These are phyloP conservation scores for Scleromitrula shiraiana DNA, from an alignment of 2,329 filamentous ascomycete species.

Conservation along the genomic window DNA sequence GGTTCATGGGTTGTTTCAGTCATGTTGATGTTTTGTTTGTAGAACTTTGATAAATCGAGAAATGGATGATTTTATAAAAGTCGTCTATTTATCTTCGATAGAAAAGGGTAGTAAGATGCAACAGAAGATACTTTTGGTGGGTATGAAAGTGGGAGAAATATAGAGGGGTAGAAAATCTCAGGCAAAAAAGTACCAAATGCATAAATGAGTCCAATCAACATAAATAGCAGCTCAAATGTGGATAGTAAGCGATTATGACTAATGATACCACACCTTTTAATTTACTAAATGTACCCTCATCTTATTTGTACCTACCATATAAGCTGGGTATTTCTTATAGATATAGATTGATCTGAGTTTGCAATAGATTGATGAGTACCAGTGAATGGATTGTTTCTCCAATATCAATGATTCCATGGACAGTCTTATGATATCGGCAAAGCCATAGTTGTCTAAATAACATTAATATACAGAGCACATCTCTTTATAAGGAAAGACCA, in stretches of 20 bases:
- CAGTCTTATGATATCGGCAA: too few species aligned
- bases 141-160: conserved; percentile 6
- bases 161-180: conserved; percentile 10
- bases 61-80: conserved; percentile 1
- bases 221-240: conserved; percentile 1
- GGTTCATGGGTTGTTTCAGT: conserved; percentile 30
- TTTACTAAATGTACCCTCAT: too few species aligned
- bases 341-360: too few species aligned
- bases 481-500: too few species aligned
- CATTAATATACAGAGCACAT: too few species aligned
- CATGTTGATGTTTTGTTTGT: conserved; percentile 14
- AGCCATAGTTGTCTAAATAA: too few species aligned
- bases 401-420: too few species aligned
- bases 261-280: too few species aligned
- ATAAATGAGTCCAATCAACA: conserved; percentile 1
- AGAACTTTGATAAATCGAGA: background rate
- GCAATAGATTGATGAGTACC: too few species aligned
- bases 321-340: too few species aligned
- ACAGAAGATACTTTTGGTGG: conserved; percentile 6
- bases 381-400: too few species aligned
- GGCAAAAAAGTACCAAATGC: conserved; percentile 1
- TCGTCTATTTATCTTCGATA: background rate
- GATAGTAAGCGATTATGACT: conserved; percentile 3
- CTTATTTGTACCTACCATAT: too few species aligned
- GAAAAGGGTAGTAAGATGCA: background rate